Evolutionary conservation across 345 rosid species (phyloP).

Genomic region (Rhodomyrtus tomentosa): DNA sequence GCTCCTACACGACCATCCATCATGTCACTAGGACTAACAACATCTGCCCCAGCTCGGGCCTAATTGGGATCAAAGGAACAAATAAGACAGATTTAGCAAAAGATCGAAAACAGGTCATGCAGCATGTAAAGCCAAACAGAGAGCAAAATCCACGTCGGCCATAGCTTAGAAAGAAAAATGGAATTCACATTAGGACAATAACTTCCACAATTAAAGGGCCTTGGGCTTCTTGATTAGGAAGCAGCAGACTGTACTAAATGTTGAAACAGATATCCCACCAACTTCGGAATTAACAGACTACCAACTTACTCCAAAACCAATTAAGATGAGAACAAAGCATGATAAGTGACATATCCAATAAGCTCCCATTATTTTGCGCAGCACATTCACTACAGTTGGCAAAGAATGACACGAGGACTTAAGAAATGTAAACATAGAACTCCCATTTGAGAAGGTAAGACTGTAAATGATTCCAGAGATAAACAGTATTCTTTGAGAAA

Average conservation of each 20-base stretch:
- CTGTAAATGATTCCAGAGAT: neutral
- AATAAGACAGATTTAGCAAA: neutral
- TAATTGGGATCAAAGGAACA: slow-evolving; percentile 1
- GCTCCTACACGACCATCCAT: slow-evolving; percentile 96
- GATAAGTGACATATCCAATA: neutral
- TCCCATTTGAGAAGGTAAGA: neutral
- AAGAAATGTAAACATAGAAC: neutral
- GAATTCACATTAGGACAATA: neutral
- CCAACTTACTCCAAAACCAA: neutral
- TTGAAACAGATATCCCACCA: neutral
- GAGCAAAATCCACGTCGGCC: neutral
- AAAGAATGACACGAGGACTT: neutral
- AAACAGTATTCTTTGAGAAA: neutral
- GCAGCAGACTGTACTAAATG: neutral
- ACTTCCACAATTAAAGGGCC: neutral
- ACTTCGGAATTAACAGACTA: neutral
- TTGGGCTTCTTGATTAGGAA: neutral
- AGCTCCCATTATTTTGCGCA: neutral
- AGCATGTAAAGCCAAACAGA: neutral
- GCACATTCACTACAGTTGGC: neutral
- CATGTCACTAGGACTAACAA: slow-evolving; percentile 99
- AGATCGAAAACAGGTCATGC: neutral
- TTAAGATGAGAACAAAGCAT: neutral
- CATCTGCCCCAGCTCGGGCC: slow-evolving; percentile 95
- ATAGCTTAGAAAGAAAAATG: neutral